Conservation (phyloP, 2,329 filamentous ascomycete genomes). For the Juglanconis sp. region DNA sequence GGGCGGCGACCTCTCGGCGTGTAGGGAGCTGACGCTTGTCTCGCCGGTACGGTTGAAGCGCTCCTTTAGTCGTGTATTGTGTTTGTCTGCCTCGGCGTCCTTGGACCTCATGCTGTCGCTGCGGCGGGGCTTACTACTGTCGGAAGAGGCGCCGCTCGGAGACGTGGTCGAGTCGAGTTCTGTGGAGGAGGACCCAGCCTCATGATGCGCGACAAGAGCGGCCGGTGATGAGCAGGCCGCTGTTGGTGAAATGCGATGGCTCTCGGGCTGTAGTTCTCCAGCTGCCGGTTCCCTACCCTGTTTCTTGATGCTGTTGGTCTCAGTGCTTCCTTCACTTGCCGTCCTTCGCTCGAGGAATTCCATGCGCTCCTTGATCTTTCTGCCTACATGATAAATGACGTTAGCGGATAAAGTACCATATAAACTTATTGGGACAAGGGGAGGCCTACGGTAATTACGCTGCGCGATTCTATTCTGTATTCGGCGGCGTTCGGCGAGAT, state of each 20-base stretch:
- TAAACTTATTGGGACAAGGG: not conserved
- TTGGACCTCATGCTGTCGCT: too few relatives aligned
- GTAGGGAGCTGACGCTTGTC: too few relatives aligned
- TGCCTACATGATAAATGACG: slow-evolving; percentile 51
- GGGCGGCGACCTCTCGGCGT: too few relatives aligned
- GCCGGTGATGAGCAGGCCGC: slow-evolving; percentile 18
- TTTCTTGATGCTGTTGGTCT: slow-evolving; percentile 30
- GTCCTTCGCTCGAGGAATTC: slow-evolving; percentile 81
- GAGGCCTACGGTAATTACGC: slow-evolving; percentile 78
- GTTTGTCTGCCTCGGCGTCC: too few relatives aligned
- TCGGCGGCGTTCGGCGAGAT: slow-evolving; percentile 85
- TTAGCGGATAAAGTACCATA: slow-evolving; percentile 5
- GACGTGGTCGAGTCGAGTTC: too few relatives aligned
- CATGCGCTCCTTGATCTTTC: slow-evolving; percentile 87
- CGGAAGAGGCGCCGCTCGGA: too few relatives aligned
- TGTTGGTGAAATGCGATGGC: slow-evolving; percentile 20
- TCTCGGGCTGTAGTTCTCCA: slow-evolving; percentile 22
- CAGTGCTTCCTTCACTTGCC: slow-evolving; percentile 40
- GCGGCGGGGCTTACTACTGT: too few relatives aligned
- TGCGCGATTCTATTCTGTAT: slow-evolving; percentile 98
- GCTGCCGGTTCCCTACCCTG: slow-evolving; percentile 10
- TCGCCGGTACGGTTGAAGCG: too few relatives aligned
- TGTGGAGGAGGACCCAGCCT: too few relatives aligned
- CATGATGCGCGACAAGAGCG: not conserved
- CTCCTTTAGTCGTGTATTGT: too few relatives aligned